Evolutionary conservation across 1,284 basidiomycete species (phyloP), one percentile per base, ranked within the genome.

Genomic region (Sphaerobolus stellatus): DNA sequence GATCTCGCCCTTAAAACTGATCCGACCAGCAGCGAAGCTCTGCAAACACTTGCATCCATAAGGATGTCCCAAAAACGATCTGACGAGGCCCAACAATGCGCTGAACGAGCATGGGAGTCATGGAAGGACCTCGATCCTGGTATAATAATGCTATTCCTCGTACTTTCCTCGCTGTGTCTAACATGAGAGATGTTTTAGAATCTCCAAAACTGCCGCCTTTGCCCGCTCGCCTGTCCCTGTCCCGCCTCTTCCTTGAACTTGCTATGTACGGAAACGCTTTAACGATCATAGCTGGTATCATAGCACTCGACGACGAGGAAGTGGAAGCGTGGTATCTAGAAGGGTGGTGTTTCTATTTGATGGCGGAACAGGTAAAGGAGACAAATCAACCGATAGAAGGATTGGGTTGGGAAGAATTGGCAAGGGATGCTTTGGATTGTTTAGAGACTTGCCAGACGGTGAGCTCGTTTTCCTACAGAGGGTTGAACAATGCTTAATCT

Each of bases 251-350:
- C 63, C 78, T 97, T 31, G 94, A 98, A 67, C 77, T 93, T 28
- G 75, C 78, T n/a, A 68, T 84, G 34, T 86, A 84, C 71, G 72
- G 82, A 24, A 77, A 81, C 14, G 92, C 93, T 1, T 72, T 96
- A 13, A 75, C 88, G 38, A 84, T 94, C 5, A 72, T 97, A 13
- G 83, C 90, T 40, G 88, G 86, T 4, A 79, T 94, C 25, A 87
- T 95, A 68, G 82, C 88, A 11, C 77, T 86, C 11, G 92, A 96
- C 69, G 90, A 94, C 61, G 83, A 93, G 64, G 89, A 94, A 54
- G 85, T 94, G 5, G 94, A 96, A 65, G 92, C 88, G 3, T 95
- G 93, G 82, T 97, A 97, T 68, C 80, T 96, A n/a, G 90, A 94
- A 68, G 94, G 93, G 50, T 95, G 93, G 92, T 88, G 90, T 56